Conservation (phyloP, 306 rosid species). For the Sophora flavescens region DNA sequence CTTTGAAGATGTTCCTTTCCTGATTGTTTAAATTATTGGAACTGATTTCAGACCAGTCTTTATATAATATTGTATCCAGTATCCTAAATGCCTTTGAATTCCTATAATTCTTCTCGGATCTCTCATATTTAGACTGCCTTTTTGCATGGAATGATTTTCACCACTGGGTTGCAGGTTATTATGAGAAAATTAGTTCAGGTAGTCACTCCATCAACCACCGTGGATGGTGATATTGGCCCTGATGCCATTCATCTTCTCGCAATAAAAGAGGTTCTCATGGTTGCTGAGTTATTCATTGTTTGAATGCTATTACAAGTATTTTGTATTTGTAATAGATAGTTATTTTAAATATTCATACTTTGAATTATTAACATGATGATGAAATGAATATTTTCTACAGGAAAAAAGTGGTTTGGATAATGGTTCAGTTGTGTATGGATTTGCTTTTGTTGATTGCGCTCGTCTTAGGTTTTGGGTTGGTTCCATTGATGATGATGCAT, state of each 20-base stretch:
- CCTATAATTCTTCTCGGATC: not conserved
- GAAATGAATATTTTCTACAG: constrained; percentile 53
- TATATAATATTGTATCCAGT: not conserved
- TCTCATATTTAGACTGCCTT: constrained; percentile 6
- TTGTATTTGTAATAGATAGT: not conserved
- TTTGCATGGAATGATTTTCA: constrained; percentile 43
- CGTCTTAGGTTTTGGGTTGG: constrained; percentile 91
- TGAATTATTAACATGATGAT: constrained; percentile 20
- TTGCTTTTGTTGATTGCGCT: constrained; percentile 96
- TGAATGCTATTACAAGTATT: constrained; percentile 15
- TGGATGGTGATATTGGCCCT: constrained; percentile 80
- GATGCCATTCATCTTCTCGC: constrained; percentile 88
- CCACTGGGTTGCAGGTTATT: constrained; percentile 64
- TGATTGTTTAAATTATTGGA: constrained; percentile 25
- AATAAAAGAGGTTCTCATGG: constrained; percentile 80
- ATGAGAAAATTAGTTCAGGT: constrained; percentile 81
- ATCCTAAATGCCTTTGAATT: constrained; percentile 29
- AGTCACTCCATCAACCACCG: constrained; percentile 84
- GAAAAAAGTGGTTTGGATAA: constrained; percentile 57
- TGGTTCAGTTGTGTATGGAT: constrained; percentile 80
- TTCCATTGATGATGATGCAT: constrained; percentile 80
- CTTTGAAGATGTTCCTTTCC: constrained; percentile 33
- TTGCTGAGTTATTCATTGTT: constrained; percentile 8
- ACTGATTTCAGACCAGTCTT: constrained; percentile 10
- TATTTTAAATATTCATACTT: constrained; percentile 36